Evolutionary conservation across 148 eudicot species (phyloP), one percentile per base, ranked within the genome.

Genomic region (Limonium bicolor): DNA sequence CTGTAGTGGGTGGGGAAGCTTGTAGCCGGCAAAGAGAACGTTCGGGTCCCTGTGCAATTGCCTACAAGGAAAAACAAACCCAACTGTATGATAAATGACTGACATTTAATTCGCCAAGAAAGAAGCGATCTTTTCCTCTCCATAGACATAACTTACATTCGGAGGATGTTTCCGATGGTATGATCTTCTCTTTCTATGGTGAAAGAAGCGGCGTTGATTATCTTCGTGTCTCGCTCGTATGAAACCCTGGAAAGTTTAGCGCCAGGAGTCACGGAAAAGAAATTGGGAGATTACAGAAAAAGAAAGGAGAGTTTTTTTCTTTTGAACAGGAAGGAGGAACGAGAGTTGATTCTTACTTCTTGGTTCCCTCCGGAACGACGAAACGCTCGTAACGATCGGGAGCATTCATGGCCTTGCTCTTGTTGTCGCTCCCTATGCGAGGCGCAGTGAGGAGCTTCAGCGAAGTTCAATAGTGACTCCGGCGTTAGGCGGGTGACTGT

Each of bases 361-460:
- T 77, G 25, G 80, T 80, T 48, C 97, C 97, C 58, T 90, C 97
- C 0, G 97, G 97, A 41, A 90, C 97, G 42, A 90, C 97, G 61
- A 90, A 90, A 46, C 97, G 58, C 72, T 90, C 97, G 61, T 90
- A 90, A 44, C 97, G 95, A 42, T 90, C 97, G 2, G 97, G 97
- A 9, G 97, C 97, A 30, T 90, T 90, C 97, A 90, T 79, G 14
- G 23, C 25, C 51, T 57, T 62, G 44, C 54, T 58, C 31, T n/a
- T n/a, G n/a, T n/a, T n/a, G n/a, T n/a, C n/a, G n/a, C n/a, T n/a
- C n/a, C n/a, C n/a, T n/a, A n/a, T n/a, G n/a, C n/a, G n/a, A n/a
- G n/a, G n/a, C n/a, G n/a, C n/a, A n/a, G n/a, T n/a, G n/a, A n/a
- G n/a, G n/a, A n/a, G n/a, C n/a, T n/a, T n/a, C n/a, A n/a, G n/a